Evolutionary conservation across 73 alveolate species (phyloP).

Genomic region (Paramecium primaurelia): DNA sequence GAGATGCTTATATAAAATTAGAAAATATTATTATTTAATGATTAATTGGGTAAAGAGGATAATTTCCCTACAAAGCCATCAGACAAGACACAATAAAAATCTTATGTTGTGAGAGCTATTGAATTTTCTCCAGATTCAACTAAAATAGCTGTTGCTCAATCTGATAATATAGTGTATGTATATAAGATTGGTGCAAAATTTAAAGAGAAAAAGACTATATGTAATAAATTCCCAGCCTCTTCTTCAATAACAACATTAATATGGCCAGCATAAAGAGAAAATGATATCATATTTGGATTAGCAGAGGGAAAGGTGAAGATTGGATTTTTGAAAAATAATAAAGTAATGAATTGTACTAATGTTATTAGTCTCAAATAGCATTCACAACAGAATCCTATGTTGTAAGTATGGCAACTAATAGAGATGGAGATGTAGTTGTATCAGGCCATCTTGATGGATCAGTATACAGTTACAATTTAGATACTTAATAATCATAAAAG

Average conservation of each 20-base stretch:
- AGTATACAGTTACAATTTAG: slow-evolving; percentile 92
- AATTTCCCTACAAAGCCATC: slow-evolving; percentile 50
- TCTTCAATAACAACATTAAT: slow-evolving; percentile 97
- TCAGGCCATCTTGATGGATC: slow-evolving; percentile 99
- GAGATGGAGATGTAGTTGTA: slow-evolving; percentile 95
- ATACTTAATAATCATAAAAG: slow-evolving; percentile 76
- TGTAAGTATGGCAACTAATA: slow-evolving; percentile 87
- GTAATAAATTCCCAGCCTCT: slow-evolving; percentile 98
- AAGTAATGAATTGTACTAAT: background rate
- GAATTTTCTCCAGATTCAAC: slow-evolving; percentile 98
- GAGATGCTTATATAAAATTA: background rate
- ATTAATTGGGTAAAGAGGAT: slow-evolving; percentile 96
- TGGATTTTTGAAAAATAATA: slow-evolving; percentile 96
- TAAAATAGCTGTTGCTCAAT: slow-evolving; percentile 99
- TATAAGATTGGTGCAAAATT: slow-evolving; percentile 98
- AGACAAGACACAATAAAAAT: slow-evolving; percentile 72
- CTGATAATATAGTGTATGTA: slow-evolving; percentile 98
- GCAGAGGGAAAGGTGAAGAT: slow-evolving; percentile 99
- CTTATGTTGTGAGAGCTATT: slow-evolving; percentile 97
- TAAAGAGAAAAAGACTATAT: slow-evolving; percentile 99
- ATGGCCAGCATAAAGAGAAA: slow-evolving; percentile 96
- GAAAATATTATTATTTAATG: slow-evolving; percentile 94
- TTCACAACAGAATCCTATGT: slow-evolving; percentile 93
- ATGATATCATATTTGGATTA: slow-evolving; percentile 97
- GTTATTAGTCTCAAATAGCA: slow-evolving; percentile 71